Conservation (phyloP, 164 flowering plant species). For the Vitis labrusca region DNA sequence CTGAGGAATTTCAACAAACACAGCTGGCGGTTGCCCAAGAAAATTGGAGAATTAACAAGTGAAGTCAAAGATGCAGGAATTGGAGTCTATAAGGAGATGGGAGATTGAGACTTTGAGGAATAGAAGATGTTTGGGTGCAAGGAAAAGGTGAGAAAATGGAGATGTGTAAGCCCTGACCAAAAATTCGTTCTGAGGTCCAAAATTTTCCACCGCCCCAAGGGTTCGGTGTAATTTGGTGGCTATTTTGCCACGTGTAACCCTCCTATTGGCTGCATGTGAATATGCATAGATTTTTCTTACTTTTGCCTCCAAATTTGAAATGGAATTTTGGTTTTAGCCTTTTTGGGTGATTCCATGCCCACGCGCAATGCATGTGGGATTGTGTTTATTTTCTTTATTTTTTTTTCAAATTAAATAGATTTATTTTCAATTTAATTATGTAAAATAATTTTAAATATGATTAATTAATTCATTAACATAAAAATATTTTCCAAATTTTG, state of each 20-base stretch:
- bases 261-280: too few species aligned
- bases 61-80: constrained; percentile 13
- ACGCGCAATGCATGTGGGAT: neutral
- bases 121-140: constrained; percentile 6
- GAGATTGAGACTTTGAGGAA: neutral
- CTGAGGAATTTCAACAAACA: constrained; percentile 5
- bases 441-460: too few species aligned
- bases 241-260: too few species aligned
- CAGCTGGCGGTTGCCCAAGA: constrained; percentile 18
- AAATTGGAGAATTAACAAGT: constrained; percentile 7
- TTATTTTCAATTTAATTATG: too few species aligned
- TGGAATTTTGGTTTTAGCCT: neutral
- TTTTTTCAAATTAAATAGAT: too few species aligned
- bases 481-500: too few species aligned
- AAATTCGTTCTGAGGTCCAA: constrained; percentile 32
- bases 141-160: constrained; percentile 9
- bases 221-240: too few species aligned
- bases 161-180: constrained; percentile 19
- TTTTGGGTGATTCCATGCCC: neutral
- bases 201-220: constrained; percentile 19
- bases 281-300: too few species aligned
- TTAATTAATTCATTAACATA: too few species aligned
- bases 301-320: too few species aligned
- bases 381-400: too few species aligned
- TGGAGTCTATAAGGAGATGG: constrained; percentile 1